Evolutionary conservation across 108 stramenopile genomes (phyloP), one percentile per base, ranked within the genome.

Genomic region (Cyclotella baltica): DNA sequence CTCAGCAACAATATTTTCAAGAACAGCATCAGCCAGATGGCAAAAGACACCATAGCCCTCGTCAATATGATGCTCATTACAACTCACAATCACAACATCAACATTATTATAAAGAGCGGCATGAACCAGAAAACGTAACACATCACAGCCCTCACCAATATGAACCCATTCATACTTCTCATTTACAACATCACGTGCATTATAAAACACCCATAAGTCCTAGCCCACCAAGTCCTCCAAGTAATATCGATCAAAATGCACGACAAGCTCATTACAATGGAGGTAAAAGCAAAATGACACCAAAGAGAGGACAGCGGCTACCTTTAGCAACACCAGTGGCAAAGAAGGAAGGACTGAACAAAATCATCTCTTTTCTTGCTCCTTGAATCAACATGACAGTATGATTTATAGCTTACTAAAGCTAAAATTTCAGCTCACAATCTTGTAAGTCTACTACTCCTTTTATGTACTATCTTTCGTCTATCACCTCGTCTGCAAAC

Each of bases 401-500:
- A 23, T 27, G 25, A 25, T 56, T 23, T 56, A 4, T 56, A 23
- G 22, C 20, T 56, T 27, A 56, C 25, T 48, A n/a, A n/a, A n/a
- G n/a, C n/a, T n/a, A n/a, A n/a, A n/a, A n/a, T n/a, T n/a, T n/a
- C n/a, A n/a, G n/a, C n/a, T n/a, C n/a, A n/a, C n/a, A n/a, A n/a
- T n/a, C n/a, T n/a, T n/a, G n/a, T n/a, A n/a, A n/a, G n/a, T n/a
- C n/a, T n/a, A n/a, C n/a, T n/a, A n/a, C n/a, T n/a, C n/a, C n/a
- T n/a, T n/a, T n/a, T n/a, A n/a, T n/a, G n/a, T n/a, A n/a, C 47
- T 48, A 67, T 48, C 43, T 27, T 3, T 46, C 65, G 28, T 15
- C 27, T 27, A 36, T 34, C 61, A 62, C 18, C 25, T 59, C 69
- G 35, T 85, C 86, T 4, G 77, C 80, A 50, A 91, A 73, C 29